Evolutionary conservation across 495 filamentous ascomycete genomes (phyloP).

Genomic region (Lophiostoma macrostomum): DNA sequence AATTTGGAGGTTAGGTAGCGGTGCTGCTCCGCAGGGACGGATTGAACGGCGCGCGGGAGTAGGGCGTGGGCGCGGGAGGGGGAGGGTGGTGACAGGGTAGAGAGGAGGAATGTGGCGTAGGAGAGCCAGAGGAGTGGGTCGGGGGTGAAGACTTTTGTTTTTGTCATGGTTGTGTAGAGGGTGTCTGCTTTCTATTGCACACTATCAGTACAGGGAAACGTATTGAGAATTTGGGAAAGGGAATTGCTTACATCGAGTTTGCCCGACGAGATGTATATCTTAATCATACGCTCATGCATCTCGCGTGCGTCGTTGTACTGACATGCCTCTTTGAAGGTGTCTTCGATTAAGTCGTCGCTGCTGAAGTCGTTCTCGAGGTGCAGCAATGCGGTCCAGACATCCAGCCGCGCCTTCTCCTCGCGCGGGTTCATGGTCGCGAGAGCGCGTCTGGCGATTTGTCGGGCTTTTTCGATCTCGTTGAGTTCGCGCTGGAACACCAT

Average conservation of each 20-base stretch:
- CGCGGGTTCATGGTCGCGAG: conserved; percentile 82
- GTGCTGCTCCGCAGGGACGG: conserved; percentile 68
- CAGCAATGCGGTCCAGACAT: conserved; percentile 89
- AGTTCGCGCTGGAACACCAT: conserved; percentile 96
- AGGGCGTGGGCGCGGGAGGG: conserved; percentile 73
- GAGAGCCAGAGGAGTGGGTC: conserved; percentile 83
- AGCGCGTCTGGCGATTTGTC: conserved; percentile 84
- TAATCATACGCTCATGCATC: conserved; percentile 83
- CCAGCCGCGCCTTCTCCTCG: conserved; percentile 85
- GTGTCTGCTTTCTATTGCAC: conserved; percentile 72
- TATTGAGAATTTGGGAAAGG: neutral
- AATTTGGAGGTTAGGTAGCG: conserved; percentile 80
- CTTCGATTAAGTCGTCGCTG: conserved; percentile 76
- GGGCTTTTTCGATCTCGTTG: conserved; percentile 78
- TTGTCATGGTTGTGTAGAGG: conserved; percentile 79
- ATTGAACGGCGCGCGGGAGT: conserved; percentile 82
- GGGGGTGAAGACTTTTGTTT: conserved; percentile 73
- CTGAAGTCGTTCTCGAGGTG: conserved; percentile 94
- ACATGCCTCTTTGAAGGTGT: conserved; percentile 87
- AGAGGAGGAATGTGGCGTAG: conserved; percentile 89
- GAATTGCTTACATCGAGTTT: conserved; percentile 60
- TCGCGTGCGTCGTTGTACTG: conserved; percentile 90
- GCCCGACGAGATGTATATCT: conserved; percentile 88
- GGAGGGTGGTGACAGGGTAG: conserved; percentile 51
- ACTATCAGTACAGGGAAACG: conserved; percentile 3